phyloP scores from a whole-genome alignment of 2,329 filamentous ascomycete species.

The Cladophialophora chaetospira region DNA sequence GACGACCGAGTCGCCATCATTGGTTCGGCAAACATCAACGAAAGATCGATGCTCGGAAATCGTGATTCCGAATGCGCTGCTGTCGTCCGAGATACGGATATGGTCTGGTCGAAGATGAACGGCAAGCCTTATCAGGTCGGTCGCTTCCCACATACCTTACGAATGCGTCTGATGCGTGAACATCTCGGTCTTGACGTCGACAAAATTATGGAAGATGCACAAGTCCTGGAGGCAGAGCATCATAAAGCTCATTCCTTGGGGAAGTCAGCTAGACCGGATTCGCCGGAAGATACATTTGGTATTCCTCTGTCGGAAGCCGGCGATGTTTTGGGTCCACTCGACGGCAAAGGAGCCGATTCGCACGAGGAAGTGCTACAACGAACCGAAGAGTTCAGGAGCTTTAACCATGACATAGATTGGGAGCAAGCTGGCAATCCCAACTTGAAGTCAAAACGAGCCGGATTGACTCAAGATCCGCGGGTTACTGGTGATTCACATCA shows the following conservation, averaged over 20 bases:
- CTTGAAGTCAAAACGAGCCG: slow-evolving; percentile 55
- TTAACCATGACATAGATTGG: slow-evolving; percentile 74
- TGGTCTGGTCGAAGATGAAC: slow-evolving; percentile 89
- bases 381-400: slow-evolving; percentile 63
- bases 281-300: slow-evolving; percentile 28
- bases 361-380: slow-evolving; percentile 58
- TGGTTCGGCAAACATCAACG: slow-evolving; percentile 97
- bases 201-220: slow-evolving; percentile 78
- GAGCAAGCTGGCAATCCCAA: slow-evolving; percentile 61
- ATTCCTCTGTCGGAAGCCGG: slow-evolving; percentile 19
- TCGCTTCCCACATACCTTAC: slow-evolving; percentile 87
- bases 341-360: slow-evolving; percentile 36
- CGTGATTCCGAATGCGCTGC: slow-evolving; percentile 91
- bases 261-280: slow-evolving; percentile 30
- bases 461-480: slow-evolving; percentile 56
- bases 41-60: slow-evolving; percentile 89
- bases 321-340: slow-evolving; percentile 17
- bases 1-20: slow-evolving; percentile 93
- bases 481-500: slow-evolving; percentile 65
- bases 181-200: slow-evolving; percentile 96
- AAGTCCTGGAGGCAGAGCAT: slow-evolving; percentile 65
- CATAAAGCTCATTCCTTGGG: slow-evolving; percentile 56
- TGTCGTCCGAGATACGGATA: slow-evolving; percentile 87
- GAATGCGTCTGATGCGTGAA: slow-evolving; percentile 92
- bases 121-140: slow-evolving; percentile 87